Percentiles rank a stretch among this genome's conserved stretches.
phyloP scores from a whole-genome alignment of 129 eudicot genomes.

The Oenanthe sinensis region DNA sequence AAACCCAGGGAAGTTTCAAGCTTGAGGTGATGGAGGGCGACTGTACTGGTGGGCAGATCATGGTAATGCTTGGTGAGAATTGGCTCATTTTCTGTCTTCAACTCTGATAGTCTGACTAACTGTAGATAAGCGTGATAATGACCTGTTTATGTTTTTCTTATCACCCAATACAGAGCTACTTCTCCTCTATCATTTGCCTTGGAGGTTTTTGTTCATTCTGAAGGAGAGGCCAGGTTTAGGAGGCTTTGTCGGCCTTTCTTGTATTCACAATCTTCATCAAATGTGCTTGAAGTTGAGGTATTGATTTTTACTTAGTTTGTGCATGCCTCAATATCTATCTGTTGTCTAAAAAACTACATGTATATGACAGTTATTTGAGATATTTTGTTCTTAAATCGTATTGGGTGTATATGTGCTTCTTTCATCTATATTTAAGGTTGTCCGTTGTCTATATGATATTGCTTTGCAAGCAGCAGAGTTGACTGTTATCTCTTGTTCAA shows the following conservation, averaged over 20 bases:
- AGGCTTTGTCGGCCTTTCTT: conserved; percentile 87
- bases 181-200: conserved; percentile 98
- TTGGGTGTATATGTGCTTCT: neutral
- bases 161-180: conserved; percentile 53
- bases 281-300: conserved; percentile 97
- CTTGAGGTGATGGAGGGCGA: conserved; percentile 49
- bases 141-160: neutral
- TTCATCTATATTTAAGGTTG: neutral
- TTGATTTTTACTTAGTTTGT: neutral
- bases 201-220: conserved; percentile 91
- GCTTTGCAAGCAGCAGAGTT: no score
- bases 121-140: no score
- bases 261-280: conserved; percentile 95
- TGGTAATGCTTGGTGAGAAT: conserved; percentile 76
- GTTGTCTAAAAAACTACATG: neutral
- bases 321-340: neutral
- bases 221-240: conserved; percentile 94
- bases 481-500: no score
- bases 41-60: conserved; percentile 56
- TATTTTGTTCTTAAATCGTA: neutral
- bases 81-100: no score
- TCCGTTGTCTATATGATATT: neutral
- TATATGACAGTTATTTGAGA: neutral
- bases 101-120: no score
- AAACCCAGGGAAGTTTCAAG: conserved; percentile 49